Evolutionary conservation across 176 grass and related monocot species (phyloP), one percentile per base, ranked within the genome.

Genomic region (Coix lacrymajobi): DNA sequence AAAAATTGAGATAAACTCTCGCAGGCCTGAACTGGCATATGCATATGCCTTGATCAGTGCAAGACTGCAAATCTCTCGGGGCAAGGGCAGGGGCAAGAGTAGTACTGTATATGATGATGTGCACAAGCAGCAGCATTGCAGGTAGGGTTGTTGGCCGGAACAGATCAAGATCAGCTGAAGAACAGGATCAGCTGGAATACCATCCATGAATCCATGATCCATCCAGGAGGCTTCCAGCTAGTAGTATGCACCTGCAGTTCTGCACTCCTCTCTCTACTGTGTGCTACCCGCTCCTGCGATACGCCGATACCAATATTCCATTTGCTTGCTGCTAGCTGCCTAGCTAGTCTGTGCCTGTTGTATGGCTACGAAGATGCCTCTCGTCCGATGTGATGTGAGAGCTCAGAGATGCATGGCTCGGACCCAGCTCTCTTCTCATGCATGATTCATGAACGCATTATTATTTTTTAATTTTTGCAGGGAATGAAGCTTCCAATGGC

Each of bases 301-400:
- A n/a, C n/a, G n/a, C n/a, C n/a, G n/a, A n/a, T 20, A 52, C 51
- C 51, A 20, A 54, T 93, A 98, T 93, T 93, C 85, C 82, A 85
- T 98, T 93, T 95, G 86, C 92, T 95, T 90, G 82, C 90, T 90
- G 82, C 90, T 86, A 58, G 72, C 77, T 83, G 19, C 9, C 89
- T 84, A 69, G 76, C 67, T 87, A 48, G 11, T 32, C 19, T 36
- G 37, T 44, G 63, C 57, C 48, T 0, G 13, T 5, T 67, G 77
- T 81, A 13, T 62, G 58, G 65, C 82, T 94, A 83, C 79, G 80
- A 54, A 87, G 91, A 87, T 89, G 88, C 88, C 78, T 82, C 78
- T 67, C 58, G 60, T 75, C 77, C 91, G 92, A 98, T 92, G 96
- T 90, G 96, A 98, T 30, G 60, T 16, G 85, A 65, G 82, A 15